Evolutionary conservation across 108 stramenopile species (phyloP).

Genomic region (Aurantiochytrium sp.): DNA sequence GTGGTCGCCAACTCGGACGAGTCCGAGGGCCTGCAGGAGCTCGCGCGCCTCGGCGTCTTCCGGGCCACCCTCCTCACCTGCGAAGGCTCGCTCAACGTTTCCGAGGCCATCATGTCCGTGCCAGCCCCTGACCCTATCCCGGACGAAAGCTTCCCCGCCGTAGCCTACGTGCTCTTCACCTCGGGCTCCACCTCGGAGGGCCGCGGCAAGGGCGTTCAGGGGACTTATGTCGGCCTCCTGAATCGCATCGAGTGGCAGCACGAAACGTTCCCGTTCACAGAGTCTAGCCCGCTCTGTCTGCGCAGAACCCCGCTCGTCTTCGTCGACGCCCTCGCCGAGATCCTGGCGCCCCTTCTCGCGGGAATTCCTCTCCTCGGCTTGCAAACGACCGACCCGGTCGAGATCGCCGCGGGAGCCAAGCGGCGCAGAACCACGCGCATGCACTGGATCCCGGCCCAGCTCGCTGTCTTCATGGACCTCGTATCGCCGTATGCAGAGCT

Average conservation of each 20-base stretch:
- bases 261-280: neutral
- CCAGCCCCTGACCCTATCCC: neutral
- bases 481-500: neutral
- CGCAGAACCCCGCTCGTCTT: neutral
- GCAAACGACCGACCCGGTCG: neutral
- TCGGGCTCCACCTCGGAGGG: neutral
- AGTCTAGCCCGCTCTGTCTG: neutral
- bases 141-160: neutral
- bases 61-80: neutral
- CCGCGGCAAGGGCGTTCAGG: neutral
- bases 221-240: neutral
- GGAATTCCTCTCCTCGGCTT: neutral
- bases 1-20: neutral
- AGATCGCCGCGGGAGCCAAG: neutral
- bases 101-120: neutral
- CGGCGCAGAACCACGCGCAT: neutral
- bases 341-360: neutral
- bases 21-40: neutral
- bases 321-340: slow-evolving; percentile 1
- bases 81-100: neutral
- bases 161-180: slow-evolving; percentile 20
- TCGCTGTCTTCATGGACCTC: neutral
- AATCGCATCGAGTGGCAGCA: slow-evolving; percentile 17
- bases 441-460: neutral
- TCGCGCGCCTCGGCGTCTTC: neutral